Base-by-base conservation (phyloP, 805 yeast genomes). In the Spathaspora girioi region DNA sequence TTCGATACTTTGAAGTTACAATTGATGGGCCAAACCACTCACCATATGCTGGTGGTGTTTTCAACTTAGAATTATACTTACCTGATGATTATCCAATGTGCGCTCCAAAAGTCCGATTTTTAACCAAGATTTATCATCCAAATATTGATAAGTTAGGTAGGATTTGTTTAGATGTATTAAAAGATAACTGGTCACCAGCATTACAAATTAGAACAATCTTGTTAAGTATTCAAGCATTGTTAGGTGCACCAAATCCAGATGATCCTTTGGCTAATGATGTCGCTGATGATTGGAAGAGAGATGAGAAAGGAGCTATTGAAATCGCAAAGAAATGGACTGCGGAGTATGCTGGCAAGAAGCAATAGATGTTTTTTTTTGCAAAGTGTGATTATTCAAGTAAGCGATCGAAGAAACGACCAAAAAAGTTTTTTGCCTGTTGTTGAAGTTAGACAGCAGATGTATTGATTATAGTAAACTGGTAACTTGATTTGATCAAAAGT, bases 1-100 rank as follows among this genome's bases (percentile, higher is more conserved):
- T 94, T 57, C 82, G 99, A 59, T 90, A 93, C 67, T 94, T 94
- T 63, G 89, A 90, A 57, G 99, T 94, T 23, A 82, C 89, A 1
- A 86, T 94, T 54, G 90, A 89, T 53, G 99, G 99, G 0, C 99
- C 99, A 9, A 76, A 80, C 29, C 86, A 87, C 49, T 88, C 96
- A 1, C 98, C 99, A 1, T 94, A 93, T 64, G 97, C 93, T 64
- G 64, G 70, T 49, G 90, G 91, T n/a, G 67, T 70, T 50, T 94
- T 94, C 73, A 78, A 86, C 58, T 74, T 94, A 53, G 99, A 94
- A 68, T 75, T 94, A 56, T 94, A 80, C 64, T 70, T 94, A 56
- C 98, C 99, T 1, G 97, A 94, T 64, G 99, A 94, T 64, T 94
- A 94, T 68, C 99, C 99, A 11, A 75, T 93, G 97, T 90, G 89